These are phyloP conservation scores for Eurotiales sp. DNA, from an alignment of 2,329 filamentous ascomycete species.

Conservation along the genomic window DNA sequence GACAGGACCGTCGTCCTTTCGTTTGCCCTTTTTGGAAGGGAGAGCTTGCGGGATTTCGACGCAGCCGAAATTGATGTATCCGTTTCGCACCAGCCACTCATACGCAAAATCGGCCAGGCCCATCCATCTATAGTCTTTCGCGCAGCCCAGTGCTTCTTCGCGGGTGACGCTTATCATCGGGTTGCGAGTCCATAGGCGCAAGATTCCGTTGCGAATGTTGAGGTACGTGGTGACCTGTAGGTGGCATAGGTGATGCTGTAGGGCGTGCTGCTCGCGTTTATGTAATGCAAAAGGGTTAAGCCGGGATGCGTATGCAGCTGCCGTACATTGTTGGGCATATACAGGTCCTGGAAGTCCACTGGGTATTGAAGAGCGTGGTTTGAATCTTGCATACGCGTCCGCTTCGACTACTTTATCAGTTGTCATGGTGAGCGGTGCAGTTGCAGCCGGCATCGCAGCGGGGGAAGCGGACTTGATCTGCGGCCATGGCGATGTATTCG, in stretches of 20 bases:
- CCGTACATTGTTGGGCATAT: conserved; percentile 88
- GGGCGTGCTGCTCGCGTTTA: conserved; percentile 73
- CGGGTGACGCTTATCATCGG: conserved; percentile 76
- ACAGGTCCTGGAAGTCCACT: conserved; percentile 65
- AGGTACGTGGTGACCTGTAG: conserved; percentile 91
- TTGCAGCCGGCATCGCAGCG: neutral
- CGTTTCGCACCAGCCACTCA: conserved; percentile 84
- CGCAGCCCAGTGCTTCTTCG: conserved; percentile 86
- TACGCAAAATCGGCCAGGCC: conserved; percentile 83
- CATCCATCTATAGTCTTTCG: conserved; percentile 83
- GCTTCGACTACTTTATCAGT: no score
- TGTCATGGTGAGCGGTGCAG: no score
- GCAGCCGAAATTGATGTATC: conserved; percentile 97
- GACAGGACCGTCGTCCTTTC: conserved; percentile 59
- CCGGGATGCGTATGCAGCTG: conserved; percentile 82
- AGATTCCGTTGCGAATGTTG: conserved; percentile 91
- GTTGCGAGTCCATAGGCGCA: conserved; percentile 84
- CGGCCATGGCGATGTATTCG: conserved; percentile 15
- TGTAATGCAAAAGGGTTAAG: conserved; percentile 88
- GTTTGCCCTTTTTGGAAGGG: conserved; percentile 35
- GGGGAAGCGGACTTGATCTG: neutral
- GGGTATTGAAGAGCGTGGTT: conserved; percentile 80
- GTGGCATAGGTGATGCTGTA: conserved; percentile 78
- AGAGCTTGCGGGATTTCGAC: conserved; percentile 60
- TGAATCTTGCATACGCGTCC: no score